A percentile compares a stretch with the other conserved stretches of the same genome.
These are phyloP conservation scores for Eragrostis nindensis DNA, from an alignment of 176 grass and related monocot species.

Conservation along the genomic window DNA sequence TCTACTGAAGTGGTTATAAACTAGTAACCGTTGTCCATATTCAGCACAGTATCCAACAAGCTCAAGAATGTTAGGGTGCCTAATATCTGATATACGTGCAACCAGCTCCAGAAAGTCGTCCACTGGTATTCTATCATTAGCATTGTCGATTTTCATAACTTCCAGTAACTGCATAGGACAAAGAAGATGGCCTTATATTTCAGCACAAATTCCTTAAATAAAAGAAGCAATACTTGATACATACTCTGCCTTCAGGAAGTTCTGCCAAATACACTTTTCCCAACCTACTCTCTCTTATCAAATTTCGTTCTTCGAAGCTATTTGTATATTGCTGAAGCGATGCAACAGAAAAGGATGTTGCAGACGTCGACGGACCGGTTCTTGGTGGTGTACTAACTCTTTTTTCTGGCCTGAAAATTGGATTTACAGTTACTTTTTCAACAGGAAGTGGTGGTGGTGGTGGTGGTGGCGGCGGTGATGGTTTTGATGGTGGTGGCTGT, in stretches of 20 bases:
- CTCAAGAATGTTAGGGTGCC: conserved; percentile 70
- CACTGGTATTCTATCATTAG: conserved; percentile 72
- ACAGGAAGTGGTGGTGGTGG: conserved; percentile 10
- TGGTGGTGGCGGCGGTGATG: neutral
- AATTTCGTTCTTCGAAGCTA: conserved; percentile 70
- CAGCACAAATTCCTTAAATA: conserved; percentile 30
- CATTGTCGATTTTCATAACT: conserved; percentile 96
- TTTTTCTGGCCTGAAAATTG: conserved; percentile 46
- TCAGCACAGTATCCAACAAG: conserved; percentile 92
- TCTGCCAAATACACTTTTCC: conserved; percentile 77
- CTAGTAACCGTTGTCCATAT: conserved; percentile 78
- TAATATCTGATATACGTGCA: conserved; percentile 67
- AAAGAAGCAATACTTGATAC: conserved; percentile 39
- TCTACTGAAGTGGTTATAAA: conserved; percentile 82
- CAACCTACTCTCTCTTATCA: conserved; percentile 77
- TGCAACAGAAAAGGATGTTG: conserved; percentile 70
- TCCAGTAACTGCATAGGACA: conserved; percentile 72
- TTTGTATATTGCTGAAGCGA: conserved; percentile 88
- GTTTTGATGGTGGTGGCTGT: neutral
- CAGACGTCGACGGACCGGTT: conserved; percentile 62
- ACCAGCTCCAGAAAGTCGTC: conserved; percentile 73
- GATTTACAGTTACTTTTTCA: conserved; percentile 56
- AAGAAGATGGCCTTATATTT: conserved; percentile 36
- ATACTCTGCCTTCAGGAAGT: conserved; percentile 67
- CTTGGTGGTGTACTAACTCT: conserved; percentile 54